phyloP scores from a whole-genome alignment of 2,329 filamentous ascomycete species.

The Hypoxylon sp. region DNA sequence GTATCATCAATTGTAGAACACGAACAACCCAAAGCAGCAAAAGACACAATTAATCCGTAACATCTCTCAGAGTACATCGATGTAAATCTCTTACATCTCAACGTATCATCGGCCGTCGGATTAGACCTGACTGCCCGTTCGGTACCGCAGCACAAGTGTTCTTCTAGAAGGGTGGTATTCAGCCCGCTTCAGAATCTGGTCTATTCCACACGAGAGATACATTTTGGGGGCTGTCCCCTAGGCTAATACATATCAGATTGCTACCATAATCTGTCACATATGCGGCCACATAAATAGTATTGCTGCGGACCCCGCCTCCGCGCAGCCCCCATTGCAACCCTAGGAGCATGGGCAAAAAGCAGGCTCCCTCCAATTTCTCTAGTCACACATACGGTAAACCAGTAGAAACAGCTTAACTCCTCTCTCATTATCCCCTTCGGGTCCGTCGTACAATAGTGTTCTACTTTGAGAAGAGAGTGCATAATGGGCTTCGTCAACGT shows the following conservation, averaged over 20 bases:
- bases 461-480: background rate
- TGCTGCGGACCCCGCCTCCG: slow-evolving; percentile 40
- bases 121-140: slow-evolving; percentile 1
- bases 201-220: background rate
- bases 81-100: slow-evolving; percentile 1
- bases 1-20: background rate
- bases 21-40: background rate
- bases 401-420: background rate
- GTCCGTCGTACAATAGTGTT: background rate
- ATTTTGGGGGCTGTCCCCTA: slow-evolving; percentile 1
- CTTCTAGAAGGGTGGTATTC: background rate
- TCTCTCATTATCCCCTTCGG: background rate
- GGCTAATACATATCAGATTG: slow-evolving; percentile 16
- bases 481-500: background rate
- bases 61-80: background rate
- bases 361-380: slow-evolving; percentile 11
- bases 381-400: slow-evolving; percentile 2
- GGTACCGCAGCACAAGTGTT: background rate
- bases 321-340: slow-evolving; percentile 37
- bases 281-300: slow-evolving; percentile 20
- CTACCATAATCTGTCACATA: slow-evolving; percentile 24
- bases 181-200: slow-evolving; percentile 1
- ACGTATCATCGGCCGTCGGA: background rate
- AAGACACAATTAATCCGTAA: background rate
- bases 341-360: slow-evolving; percentile 12